Base-by-base conservation (phyloP, 768 basidiomycete genomes). In the Boletus fagicola region DNA sequence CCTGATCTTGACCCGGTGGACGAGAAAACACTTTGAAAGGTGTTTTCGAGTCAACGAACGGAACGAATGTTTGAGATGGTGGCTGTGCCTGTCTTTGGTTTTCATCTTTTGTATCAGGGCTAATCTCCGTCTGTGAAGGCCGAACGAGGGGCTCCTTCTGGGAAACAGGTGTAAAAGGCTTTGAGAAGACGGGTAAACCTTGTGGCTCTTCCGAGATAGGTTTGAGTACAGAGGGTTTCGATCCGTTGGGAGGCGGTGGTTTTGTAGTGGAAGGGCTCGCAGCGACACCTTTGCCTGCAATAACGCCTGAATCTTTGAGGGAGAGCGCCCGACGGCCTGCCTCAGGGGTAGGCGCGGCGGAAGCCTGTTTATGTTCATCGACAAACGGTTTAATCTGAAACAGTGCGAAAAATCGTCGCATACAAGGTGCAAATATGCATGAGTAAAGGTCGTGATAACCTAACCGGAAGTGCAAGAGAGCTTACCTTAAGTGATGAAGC, bases 11-110 rank as follows among this genome's bases (percentile, higher is more conserved):
- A 36, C 57, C 60, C 0, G 85, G 72, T n/a, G 79, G 89, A 16
- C 86, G 81, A 56, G 83, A 88, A 71, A 92, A 92, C 20, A 92
- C 89, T 60, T 74, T 87, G 65, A 77, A 76, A 12, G 78, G 77
- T 15, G 74, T 67, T 51, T 76, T 68, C 8, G 73, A 61, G 49
- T 80, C 77, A 8, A 68, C 67, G 53, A 78, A 75, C 3, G 79
- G 75, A 28, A 69, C 68, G 53, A 78, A 77, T 76, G 77, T 77
- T 38, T 74, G 73, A 43, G 68, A 44, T 18, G 62, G 52, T 48
- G 59, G 58, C 11, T 58, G 65, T 31, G 48, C 39, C 38, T 62
- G 58, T 28, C 52, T 59, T 62, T 61, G 61, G 22, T 53, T 42
- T 51, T 63, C 66, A 44, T 67, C 53, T 26, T 62, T 61, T 1